These are phyloP conservation scores for Teratosphaeriaceae sp. DNA, from an alignment of 2,329 filamentous ascomycete genomes.

Conservation along the genomic window DNA sequence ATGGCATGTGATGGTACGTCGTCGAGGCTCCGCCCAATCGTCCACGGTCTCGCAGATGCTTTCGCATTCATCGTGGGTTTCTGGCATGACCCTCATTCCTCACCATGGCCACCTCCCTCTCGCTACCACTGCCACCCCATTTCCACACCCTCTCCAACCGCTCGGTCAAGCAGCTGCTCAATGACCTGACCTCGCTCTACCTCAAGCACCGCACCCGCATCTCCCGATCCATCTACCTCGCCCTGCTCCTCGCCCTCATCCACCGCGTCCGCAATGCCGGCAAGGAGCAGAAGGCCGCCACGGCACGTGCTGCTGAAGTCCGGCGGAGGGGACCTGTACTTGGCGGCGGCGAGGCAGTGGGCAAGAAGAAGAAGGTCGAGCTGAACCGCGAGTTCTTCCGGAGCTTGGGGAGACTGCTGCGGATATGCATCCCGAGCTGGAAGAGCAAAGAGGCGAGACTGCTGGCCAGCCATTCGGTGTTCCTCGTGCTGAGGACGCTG, in stretches of 20 bases:
- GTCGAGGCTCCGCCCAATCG: no score
- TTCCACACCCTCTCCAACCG: slow-evolving; percentile 20
- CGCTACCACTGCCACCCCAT: neutral
- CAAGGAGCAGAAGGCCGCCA: slow-evolving; percentile 84
- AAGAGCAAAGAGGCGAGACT: slow-evolving; percentile 80
- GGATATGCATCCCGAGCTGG: slow-evolving; percentile 87
- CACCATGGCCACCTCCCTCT: neutral
- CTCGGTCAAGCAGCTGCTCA: slow-evolving; percentile 25
- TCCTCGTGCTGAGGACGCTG: slow-evolving; percentile 81
- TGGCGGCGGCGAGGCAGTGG: slow-evolving; percentile 35
- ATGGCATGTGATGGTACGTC: no score
- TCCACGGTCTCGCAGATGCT: no score
- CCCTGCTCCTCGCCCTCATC: slow-evolving; percentile 69
- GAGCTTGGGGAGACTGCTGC: slow-evolving; percentile 68
- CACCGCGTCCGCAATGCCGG: slow-evolving; percentile 90
- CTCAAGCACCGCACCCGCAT: slow-evolving; percentile 73
- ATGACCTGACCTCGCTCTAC: slow-evolving; percentile 62
- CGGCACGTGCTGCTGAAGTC: slow-evolving; percentile 58
- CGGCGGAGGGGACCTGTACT: slow-evolving; percentile 29
- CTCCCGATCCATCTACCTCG: slow-evolving; percentile 75
- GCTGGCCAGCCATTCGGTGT: slow-evolving; percentile 85
- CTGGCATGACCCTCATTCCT: neutral
- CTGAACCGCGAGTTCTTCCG: slow-evolving; percentile 82
- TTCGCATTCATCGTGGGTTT: no score
- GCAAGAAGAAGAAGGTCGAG: slow-evolving; percentile 69